Evolutionary conservation across 805 yeast genomes (phyloP).

Genomic region (Cyberlindnera mrakii): DNA sequence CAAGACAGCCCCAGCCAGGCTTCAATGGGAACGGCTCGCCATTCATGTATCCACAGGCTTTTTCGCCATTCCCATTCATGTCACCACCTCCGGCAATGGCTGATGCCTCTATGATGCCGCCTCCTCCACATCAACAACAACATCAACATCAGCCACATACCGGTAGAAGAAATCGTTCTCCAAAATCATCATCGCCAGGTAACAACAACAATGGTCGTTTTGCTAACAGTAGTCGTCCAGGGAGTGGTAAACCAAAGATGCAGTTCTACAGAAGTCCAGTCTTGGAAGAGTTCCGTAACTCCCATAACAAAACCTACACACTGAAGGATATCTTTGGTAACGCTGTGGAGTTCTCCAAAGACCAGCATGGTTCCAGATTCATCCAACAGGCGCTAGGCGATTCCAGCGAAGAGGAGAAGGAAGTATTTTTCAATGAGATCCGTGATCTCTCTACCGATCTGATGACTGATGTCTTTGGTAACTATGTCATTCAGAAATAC

Average conservation of each 20-base stretch:
- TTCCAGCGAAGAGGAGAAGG: conserved; percentile 65
- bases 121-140: conserved; percentile 1
- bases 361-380: conserved; percentile 95
- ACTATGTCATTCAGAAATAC: conserved; percentile 91
- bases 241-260: conserved; percentile 21
- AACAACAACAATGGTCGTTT: conserved; percentile 10
- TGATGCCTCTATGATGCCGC: conserved; percentile 4
- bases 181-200: conserved; percentile 20
- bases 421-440: conserved; percentile 77
- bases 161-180: conserved; percentile 19
- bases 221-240: neutral
- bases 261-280: conserved; percentile 71
- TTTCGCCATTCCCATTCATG: conserved; percentile 23
- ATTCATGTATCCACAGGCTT: conserved; percentile 24
- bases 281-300: conserved; percentile 74
- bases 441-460: conserved; percentile 66
- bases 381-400: conserved; percentile 80
- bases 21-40: conserved; percentile 9
- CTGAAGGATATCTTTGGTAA: conserved; percentile 78
- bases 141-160: conserved; percentile 1
- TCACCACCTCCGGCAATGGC: conserved; percentile 14
- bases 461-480: conserved; percentile 96
- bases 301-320: conserved; percentile 50
- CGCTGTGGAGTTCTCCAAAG: conserved; percentile 87
- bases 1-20: conserved; percentile 12